Base-by-base conservation (phyloP, 306 rosid species). In the Prunus mume region DNA sequence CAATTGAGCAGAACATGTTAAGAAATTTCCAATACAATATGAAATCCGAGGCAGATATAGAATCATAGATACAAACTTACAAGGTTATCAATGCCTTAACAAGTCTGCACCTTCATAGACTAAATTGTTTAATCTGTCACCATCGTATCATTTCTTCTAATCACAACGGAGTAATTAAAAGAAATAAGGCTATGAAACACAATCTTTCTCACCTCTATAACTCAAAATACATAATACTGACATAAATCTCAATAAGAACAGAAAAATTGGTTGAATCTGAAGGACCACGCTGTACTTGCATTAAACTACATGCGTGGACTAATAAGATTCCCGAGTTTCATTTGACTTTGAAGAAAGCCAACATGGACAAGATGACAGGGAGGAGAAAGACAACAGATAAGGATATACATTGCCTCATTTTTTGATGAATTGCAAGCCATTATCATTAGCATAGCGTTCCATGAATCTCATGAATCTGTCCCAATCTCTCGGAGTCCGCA, bases 391-490 rank as follows among this genome's bases (percentile, higher is more conserved):
- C 55, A 67, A 28, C 45, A 45, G 56, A 20, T 63, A 65, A 74
- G 63, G 80, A 84, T 73, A 68, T 51, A 81, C 68, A 83, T 55
- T 0, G 73, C 65, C 85, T 91, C 89, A 94, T 9, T 77, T 90
- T 78, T 96, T 96, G 3, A 92, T 60, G 83, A 96, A 96, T 57
- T 89, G 92, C 90, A 96, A 83, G 76, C 93, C 97, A 41, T 96
- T 91, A 9, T 81, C 98, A 79, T 92, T 80, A 0, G 98, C 88
- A 80, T 96, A 96, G 45, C 99, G 87, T 89, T 96, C 99, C 99
- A 96, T 96, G 91, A 96, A 96, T 83, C 99, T 88, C 99, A 96
- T 96, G 86, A 96, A 96, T 55, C 99, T 88, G 77, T 96, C 99
- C 99, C 99, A 96, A 1, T 96, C 98, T 15, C 91, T 52, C 0